Conservation (phyloP, 176 grass and related monocot species). For the Dendrocalamus sinicus region DNA sequence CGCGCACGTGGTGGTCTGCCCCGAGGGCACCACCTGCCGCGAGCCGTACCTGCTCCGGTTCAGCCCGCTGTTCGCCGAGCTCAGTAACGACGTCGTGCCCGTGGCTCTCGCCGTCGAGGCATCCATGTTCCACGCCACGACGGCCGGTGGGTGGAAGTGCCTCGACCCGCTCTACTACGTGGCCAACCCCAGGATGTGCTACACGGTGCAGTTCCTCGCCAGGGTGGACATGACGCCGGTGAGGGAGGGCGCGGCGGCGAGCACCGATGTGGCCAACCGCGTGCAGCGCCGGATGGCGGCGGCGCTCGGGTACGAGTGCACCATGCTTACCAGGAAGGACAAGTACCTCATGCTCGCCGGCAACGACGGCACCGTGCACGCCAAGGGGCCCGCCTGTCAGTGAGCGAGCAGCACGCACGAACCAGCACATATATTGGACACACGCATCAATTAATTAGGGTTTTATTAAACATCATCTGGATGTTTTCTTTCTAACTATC, state of each 20-base stretch:
- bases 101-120: slow-evolving; percentile 54
- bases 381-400: background rate
- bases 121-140: slow-evolving; percentile 71
- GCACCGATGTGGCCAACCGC: slow-evolving; percentile 59
- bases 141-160: slow-evolving; percentile 66
- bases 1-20: slow-evolving; percentile 62
- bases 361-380: slow-evolving; percentile 57
- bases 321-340: slow-evolving; percentile 73
- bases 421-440: background rate
- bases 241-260: slow-evolving; percentile 1
- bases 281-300: slow-evolving; percentile 58
- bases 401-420: background rate
- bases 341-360: slow-evolving; percentile 84
- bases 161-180: slow-evolving; percentile 66
- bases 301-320: slow-evolving; percentile 71
- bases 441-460: background rate
- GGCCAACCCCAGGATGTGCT: slow-evolving; percentile 61
- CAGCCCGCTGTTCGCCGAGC: slow-evolving; percentile 75
- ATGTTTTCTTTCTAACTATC: too few relatives aligned
- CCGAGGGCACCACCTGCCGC: slow-evolving; percentile 73
- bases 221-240: slow-evolving; percentile 46
- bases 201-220: slow-evolving; percentile 61
- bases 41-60: slow-evolving; percentile 82
- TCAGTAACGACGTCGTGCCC: slow-evolving; percentile 60
- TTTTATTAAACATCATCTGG: too few relatives aligned